Conservation (phyloP, 2,329 filamentous ascomycete species). For the Fonsecaea multimorphosa region DNA sequence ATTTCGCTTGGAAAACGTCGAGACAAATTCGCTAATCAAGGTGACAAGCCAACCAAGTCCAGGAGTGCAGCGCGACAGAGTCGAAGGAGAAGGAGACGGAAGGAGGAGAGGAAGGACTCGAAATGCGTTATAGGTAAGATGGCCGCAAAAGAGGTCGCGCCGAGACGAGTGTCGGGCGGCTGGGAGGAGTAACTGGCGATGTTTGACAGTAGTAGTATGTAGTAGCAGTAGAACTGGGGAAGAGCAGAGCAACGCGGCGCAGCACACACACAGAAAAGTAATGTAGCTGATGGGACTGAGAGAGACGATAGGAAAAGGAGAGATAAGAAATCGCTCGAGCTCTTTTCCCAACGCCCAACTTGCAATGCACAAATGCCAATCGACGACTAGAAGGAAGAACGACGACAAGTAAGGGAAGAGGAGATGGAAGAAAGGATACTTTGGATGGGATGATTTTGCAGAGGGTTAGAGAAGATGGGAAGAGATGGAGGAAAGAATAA, state of each 20-base stretch:
- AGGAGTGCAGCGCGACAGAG: slow-evolving; percentile 28
- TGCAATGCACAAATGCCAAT: slow-evolving; percentile 40
- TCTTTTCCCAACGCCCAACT: slow-evolving; percentile 39
- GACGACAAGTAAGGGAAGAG: slow-evolving; percentile 23
- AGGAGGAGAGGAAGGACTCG: slow-evolving; percentile 31
- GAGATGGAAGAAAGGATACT: slow-evolving; percentile 35
- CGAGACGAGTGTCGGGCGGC: slow-evolving; percentile 28
- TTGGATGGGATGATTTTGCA: slow-evolving; percentile 17
- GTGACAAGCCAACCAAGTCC: slow-evolving; percentile 37
- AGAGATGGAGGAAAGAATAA: slow-evolving; percentile 7
- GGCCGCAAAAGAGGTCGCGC: slow-evolving; percentile 34
- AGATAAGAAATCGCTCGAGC: slow-evolving; percentile 39
- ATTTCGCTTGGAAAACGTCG: slow-evolving; percentile 29
- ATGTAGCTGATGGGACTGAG: slow-evolving; percentile 21
- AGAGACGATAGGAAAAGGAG: slow-evolving; percentile 34
- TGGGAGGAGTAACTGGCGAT: slow-evolving; percentile 26
- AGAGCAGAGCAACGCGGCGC: slow-evolving; percentile 25
- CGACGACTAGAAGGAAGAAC: slow-evolving; percentile 29
- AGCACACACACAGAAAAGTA: slow-evolving; percentile 22
- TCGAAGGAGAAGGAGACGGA: slow-evolving; percentile 29
- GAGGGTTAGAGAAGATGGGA: slow-evolving; percentile 11
- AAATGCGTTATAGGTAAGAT: slow-evolving; percentile 21
- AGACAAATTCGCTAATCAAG: slow-evolving; percentile 38
- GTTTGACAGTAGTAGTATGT: slow-evolving; percentile 32
- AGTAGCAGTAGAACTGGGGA: slow-evolving; percentile 24